phyloP scores from a whole-genome alignment of 1,139 yeast genomes.

The Blastobotrys apis region DNA sequence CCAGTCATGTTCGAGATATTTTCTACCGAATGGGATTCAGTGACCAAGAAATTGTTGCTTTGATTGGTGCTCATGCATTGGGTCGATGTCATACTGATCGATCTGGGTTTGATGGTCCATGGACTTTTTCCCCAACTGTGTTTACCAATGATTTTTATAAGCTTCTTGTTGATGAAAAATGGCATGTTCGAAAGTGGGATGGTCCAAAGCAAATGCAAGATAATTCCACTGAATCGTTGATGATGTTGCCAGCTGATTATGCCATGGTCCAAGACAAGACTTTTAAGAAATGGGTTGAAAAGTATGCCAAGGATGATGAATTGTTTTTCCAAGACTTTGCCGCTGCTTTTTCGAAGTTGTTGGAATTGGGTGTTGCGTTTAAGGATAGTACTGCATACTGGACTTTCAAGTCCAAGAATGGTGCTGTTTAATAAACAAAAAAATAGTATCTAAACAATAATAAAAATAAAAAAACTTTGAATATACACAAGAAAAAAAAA shows the following conservation, averaged over 20 bases:
- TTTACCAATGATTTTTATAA: slow-evolving; percentile 78
- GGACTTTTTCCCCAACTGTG: slow-evolving; percentile 81
- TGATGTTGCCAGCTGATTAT: slow-evolving; percentile 90
- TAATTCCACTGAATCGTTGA: slow-evolving; percentile 61
- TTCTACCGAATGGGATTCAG: slow-evolving; percentile 60
- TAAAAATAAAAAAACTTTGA: background rate
- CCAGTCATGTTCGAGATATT: slow-evolving; percentile 50
- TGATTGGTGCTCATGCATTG: slow-evolving; percentile 77
- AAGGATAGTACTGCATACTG: slow-evolving; percentile 41
- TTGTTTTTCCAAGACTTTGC: slow-evolving; percentile 70
- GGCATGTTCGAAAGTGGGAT: slow-evolving; percentile 72
- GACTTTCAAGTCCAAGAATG: slow-evolving; percentile 47
- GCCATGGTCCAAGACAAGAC: slow-evolving; percentile 63
- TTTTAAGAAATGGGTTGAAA: slow-evolving; percentile 61
- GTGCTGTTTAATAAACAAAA: slow-evolving; percentile 1
- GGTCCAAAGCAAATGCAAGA: slow-evolving; percentile 80
- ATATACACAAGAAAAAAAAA: background rate
- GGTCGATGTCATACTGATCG: slow-evolving; percentile 64
- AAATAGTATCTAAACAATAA: background rate
- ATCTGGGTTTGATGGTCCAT: slow-evolving; percentile 79
- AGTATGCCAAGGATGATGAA: slow-evolving; percentile 68
- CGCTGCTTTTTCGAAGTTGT: slow-evolving; percentile 59
- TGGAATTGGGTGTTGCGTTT: slow-evolving; percentile 71
- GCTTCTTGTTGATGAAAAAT: slow-evolving; percentile 60
- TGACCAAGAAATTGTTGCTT: slow-evolving; percentile 59